Conservation (phyloP, 192 early-diverging fungal genomes). For the Coemansia sp. region DNA sequence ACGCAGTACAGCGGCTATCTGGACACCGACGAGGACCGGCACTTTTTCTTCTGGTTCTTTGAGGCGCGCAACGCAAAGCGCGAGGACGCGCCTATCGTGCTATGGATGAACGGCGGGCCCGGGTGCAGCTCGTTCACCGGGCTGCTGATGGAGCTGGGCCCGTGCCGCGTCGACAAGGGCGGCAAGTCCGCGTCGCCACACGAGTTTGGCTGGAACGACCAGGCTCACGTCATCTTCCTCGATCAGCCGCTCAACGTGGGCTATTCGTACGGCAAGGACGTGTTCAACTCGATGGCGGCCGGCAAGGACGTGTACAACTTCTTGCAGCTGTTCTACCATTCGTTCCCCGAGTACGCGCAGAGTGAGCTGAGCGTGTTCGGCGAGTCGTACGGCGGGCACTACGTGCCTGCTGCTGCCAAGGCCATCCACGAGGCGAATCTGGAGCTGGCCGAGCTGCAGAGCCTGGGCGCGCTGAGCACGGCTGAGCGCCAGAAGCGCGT, state of each 20-base stretch:
- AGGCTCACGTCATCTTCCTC: constrained; percentile 81
- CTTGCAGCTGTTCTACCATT: constrained; percentile 84
- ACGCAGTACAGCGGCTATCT: constrained; percentile 87
- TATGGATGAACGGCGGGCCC: constrained; percentile 83
- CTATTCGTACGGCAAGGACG: constrained; percentile 77
- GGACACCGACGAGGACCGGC: constrained; percentile 62
- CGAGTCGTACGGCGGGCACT: constrained; percentile 88
- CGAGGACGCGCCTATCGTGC: constrained; percentile 65
- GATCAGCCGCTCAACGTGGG: constrained; percentile 92
- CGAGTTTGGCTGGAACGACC: constrained; percentile 82
- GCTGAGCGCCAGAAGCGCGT: constrained; percentile 48
- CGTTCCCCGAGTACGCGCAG: constrained; percentile 76
- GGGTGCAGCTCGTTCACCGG: constrained; percentile 78
- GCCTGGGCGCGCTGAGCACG: constrained; percentile 10
- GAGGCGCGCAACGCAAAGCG: constrained; percentile 71
- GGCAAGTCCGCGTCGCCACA: constrained; percentile 67
- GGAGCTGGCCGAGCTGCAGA: constrained; percentile 31
- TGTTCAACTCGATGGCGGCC: constrained; percentile 67
- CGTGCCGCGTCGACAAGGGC: constrained; percentile 77
- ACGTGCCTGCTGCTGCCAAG: constrained; percentile 83
- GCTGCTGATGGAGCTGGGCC: constrained; percentile 79
- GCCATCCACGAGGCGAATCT: constrained; percentile 79
- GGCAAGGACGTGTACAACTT: constrained; percentile 89
- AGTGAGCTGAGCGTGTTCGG: constrained; percentile 85
- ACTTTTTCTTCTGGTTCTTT: constrained; percentile 98